A percentile compares a stretch with the other conserved stretches of the same genome.
These are phyloP conservation scores for Creolimax fragrantissima DNA, from an alignment of 78 protist genomes.

Conservation along the genomic window DNA sequence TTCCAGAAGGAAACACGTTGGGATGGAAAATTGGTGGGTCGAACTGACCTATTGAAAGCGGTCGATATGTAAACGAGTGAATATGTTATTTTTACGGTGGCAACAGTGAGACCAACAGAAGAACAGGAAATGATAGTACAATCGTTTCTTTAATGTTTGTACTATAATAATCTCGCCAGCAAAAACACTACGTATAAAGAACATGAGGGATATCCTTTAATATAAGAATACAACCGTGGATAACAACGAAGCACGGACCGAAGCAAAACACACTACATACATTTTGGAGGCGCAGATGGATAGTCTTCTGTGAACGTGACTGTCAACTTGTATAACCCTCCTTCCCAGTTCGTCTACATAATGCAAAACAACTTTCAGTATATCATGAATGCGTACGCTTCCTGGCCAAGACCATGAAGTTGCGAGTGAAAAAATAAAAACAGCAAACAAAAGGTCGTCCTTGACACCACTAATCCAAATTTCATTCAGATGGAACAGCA, in stretches of 20 bases:
- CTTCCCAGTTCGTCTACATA: slow-evolving; percentile 70
- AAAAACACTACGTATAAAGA: no score
- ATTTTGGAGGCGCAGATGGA: slow-evolving; percentile 91
- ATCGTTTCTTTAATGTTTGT: no score
- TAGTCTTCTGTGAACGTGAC: slow-evolving; percentile 85
- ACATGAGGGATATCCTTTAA: no score
- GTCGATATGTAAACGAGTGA: not conserved
- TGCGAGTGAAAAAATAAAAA: not conserved
- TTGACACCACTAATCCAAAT: not conserved
- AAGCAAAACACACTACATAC: slow-evolving; percentile 27
- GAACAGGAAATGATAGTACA: not conserved
- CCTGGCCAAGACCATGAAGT: not conserved
- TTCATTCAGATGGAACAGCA: not conserved
- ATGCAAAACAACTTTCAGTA: not conserved
- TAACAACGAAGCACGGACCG: not conserved
- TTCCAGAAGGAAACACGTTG: slow-evolving; percentile 85
- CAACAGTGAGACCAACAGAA: not conserved
- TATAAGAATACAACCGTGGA: not conserved
- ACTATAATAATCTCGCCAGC: no score
- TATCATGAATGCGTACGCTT: not conserved
- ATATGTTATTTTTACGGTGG: not conserved
- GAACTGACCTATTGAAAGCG: slow-evolving; percentile 17
- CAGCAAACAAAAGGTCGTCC: not conserved
- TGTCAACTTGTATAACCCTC: slow-evolving; percentile 71
- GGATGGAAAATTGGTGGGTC: slow-evolving; percentile 58